phyloP scores from a whole-genome alignment of 495 filamentous ascomycete species.

The Penicillium taxi region DNA sequence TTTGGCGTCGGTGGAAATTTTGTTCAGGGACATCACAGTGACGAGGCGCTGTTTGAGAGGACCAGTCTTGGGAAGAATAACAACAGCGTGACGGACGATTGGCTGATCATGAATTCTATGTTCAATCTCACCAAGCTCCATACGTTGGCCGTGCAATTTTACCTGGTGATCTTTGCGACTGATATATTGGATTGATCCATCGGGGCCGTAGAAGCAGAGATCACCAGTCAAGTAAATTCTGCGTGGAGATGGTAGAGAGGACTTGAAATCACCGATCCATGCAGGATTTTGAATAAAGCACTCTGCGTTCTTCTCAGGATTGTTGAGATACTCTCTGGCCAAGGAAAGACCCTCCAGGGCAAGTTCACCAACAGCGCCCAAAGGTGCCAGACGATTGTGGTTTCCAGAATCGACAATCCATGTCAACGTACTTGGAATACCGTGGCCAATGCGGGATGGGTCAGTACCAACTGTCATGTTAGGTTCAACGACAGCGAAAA shows the following conservation, averaged over 20 bases:
- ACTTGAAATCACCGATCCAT: slow-evolving; percentile 25
- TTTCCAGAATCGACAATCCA: slow-evolving; percentile 51
- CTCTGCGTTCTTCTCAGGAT: slow-evolving; percentile 42
- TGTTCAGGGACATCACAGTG: slow-evolving; percentile 34
- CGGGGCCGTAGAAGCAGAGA: slow-evolving; percentile 45
- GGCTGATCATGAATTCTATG: slow-evolving; percentile 29
- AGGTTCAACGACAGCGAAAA: slow-evolving; percentile 33
- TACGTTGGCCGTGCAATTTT: slow-evolving; percentile 59
- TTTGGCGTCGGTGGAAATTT: slow-evolving; percentile 20
- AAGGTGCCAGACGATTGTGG: slow-evolving; percentile 37
- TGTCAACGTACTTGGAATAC: slow-evolving; percentile 35
- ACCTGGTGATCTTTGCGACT: slow-evolving; percentile 60
- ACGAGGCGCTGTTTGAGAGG: slow-evolving; percentile 35
- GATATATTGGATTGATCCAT: slow-evolving; percentile 46
- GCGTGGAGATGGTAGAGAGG: slow-evolving; percentile 16
- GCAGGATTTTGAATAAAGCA: slow-evolving; percentile 36
- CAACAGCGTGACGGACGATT: slow-evolving; percentile 38
- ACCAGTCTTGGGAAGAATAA: slow-evolving; percentile 37
- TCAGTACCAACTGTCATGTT: slow-evolving; percentile 23
- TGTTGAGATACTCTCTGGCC: slow-evolving; percentile 47
- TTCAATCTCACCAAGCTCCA: slow-evolving; percentile 52
- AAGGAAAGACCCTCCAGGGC: slow-evolving; percentile 42
- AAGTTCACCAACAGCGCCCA: slow-evolving; percentile 50
- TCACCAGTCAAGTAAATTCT: slow-evolving; percentile 45
- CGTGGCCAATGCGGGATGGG: slow-evolving; percentile 43